These are phyloP conservation scores for Sarocladium kiliense DNA, from an alignment of 2,329 filamentous ascomycete genomes.

Conservation along the genomic window DNA sequence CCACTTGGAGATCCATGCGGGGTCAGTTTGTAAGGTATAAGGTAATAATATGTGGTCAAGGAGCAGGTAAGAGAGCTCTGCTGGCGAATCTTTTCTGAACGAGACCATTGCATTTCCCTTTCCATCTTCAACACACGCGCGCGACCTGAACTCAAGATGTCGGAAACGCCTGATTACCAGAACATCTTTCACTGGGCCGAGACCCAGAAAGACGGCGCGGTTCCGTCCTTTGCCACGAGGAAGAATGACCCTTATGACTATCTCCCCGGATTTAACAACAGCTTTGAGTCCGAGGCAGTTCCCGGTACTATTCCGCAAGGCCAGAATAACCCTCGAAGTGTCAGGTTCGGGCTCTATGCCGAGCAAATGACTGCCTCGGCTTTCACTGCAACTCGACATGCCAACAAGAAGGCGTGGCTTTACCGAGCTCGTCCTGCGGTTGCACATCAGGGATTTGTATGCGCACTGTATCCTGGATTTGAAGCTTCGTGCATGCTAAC, in stretches of 20 bases:
- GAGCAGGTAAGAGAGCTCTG: too few species aligned
- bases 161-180: conserved; percentile 32
- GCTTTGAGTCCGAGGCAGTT: conserved; percentile 33
- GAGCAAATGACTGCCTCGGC: conserved; percentile 37
- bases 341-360: conserved; percentile 31
- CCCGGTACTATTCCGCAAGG: conserved; percentile 40
- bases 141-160: background rate
- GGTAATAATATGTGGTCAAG: background rate
- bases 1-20: background rate
- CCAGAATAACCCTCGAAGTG: conserved; percentile 37
- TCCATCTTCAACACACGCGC: too few species aligned
- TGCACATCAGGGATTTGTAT: conserved; percentile 21
- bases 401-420: conserved; percentile 26
- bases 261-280: conserved; percentile 49
- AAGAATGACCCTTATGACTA: conserved; percentile 43
- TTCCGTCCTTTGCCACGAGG: conserved; percentile 47
- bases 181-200: conserved; percentile 54
- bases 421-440: conserved; percentile 24
- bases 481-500: background rate
- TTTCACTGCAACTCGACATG: conserved; percentile 23
- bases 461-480: background rate
- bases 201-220: conserved; percentile 50
- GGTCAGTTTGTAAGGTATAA: too few species aligned
- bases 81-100: too few species aligned
- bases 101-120: too few species aligned